These are phyloP conservation scores for Calonectria pseudoreteaudii DNA, from an alignment of 2,329 filamentous ascomycete species.

Conservation along the genomic window DNA sequence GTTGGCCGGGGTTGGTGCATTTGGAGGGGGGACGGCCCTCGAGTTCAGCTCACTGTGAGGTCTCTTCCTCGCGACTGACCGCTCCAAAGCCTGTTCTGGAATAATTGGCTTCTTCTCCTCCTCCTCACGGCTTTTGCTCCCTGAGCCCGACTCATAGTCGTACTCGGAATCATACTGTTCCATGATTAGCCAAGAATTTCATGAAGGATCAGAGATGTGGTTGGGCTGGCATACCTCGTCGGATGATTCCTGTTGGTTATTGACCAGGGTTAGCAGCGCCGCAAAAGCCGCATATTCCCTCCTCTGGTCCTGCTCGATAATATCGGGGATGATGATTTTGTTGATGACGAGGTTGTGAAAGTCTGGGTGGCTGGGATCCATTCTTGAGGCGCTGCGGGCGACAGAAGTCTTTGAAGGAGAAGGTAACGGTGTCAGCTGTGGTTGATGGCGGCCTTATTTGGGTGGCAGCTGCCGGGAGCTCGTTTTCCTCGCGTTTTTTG, in stretches of 20 bases:
- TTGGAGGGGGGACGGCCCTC: constrained; percentile 10
- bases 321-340: constrained; percentile 20
- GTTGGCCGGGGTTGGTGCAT: constrained; percentile 17
- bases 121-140: neutral
- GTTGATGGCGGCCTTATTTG: constrained; percentile 13
- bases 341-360: constrained; percentile 22
- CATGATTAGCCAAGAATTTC: constrained; percentile 17
- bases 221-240: constrained; percentile 29
- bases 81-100: neutral
- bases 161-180: constrained; percentile 31
- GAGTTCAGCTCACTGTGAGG: constrained; percentile 15
- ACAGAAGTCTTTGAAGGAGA: neutral
- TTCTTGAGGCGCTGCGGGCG: neutral
- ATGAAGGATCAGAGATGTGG: neutral
- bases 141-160: constrained; percentile 29
- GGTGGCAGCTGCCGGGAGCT: neutral
- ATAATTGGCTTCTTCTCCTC: constrained; percentile 11
- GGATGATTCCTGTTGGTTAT: constrained; percentile 15
- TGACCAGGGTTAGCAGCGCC: constrained; percentile 17
- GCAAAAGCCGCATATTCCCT: constrained; percentile 25
- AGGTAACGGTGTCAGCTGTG: constrained; percentile 4
- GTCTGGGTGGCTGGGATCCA: neutral
- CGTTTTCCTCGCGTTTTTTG: constrained; percentile 1
- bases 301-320: constrained; percentile 16
- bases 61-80: constrained; percentile 26